Evolutionary conservation across 768 basidiomycete species (phyloP).

Genomic region (Boletus edulis): DNA sequence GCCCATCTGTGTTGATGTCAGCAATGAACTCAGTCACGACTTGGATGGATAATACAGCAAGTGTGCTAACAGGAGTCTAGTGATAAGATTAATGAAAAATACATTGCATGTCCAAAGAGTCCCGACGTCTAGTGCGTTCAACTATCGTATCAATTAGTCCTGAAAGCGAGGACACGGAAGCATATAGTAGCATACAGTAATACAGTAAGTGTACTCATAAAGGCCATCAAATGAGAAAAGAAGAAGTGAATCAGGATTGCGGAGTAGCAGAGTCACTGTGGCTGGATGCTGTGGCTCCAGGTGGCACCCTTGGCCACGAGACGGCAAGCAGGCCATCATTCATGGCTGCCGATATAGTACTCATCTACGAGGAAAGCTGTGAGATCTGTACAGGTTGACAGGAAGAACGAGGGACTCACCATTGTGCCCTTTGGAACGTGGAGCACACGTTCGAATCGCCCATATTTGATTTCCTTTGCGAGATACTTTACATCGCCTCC

Average conservation of each 20-base stretch:
- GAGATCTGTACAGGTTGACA: background rate
- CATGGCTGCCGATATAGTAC: conserved; percentile 39
- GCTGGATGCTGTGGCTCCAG: conserved; percentile 11
- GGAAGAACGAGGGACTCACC: conserved; percentile 19
- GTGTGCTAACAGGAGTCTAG: background rate
- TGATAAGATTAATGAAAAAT: background rate
- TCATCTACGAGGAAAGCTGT: conserved; percentile 22
- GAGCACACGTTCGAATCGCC: conserved; percentile 36
- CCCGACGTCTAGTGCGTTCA: background rate
- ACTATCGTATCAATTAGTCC: conserved; percentile 12
- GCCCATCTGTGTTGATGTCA: too few relatives aligned
- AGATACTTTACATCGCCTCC: conserved; percentile 22
- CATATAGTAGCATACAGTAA: conserved; percentile 8
- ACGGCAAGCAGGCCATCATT: conserved; percentile 38
- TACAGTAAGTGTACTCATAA: background rate
- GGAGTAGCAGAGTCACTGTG: background rate
- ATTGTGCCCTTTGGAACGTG: conserved; percentile 37
- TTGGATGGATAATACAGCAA: background rate
- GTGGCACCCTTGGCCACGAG: conserved; percentile 36
- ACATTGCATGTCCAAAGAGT: background rate
- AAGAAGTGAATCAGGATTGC: background rate
- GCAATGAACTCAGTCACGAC: background rate
- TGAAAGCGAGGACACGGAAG: background rate
- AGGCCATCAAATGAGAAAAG: background rate
- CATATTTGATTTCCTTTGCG: conserved; percentile 40